phyloP scores from a whole-genome alignment of 768 basidiomycete species.

The Mycena haematopus region DNA sequence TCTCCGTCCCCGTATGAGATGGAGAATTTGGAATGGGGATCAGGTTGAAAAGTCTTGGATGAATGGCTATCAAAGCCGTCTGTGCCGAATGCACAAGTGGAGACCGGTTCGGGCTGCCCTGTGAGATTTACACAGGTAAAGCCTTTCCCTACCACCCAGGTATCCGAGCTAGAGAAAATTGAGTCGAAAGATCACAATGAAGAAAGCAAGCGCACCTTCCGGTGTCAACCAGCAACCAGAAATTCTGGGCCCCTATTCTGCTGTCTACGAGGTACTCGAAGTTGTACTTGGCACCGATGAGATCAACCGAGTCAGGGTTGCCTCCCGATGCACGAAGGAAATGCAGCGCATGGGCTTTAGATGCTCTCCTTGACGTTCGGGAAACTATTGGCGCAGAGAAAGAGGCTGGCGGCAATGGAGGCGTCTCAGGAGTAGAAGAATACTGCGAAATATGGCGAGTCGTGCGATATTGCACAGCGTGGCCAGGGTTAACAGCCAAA shows the following conservation, averaged over 20 bases:
- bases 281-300: conserved; percentile 25
- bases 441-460: neutral
- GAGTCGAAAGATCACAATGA: neutral
- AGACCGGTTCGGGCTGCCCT: conserved; percentile 18
- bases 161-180: conserved; percentile 27
- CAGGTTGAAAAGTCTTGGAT: conserved; percentile 26
- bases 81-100: conserved; percentile 31
- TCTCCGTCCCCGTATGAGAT: conserved; percentile 32
- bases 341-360: conserved; percentile 15
- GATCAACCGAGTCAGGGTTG: neutral
- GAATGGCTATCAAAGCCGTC: conserved; percentile 24
- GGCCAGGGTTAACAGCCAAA: neutral
- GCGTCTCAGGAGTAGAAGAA: neutral
- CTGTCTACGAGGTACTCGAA: conserved; percentile 24
- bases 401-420: neutral
- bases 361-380: neutral
- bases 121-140: conserved; percentile 31
- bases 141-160: conserved; percentile 30
- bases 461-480: neutral
- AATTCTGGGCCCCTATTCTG: conserved; percentile 23
- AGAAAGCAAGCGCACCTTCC: conserved; percentile 20
- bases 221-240: conserved; percentile 27
- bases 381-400: conserved; percentile 15
- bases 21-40: conserved; percentile 25
- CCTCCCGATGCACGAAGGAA: neutral